Evolutionary conservation across 1,284 basidiomycete species (phyloP).

Genomic region (Pulchroboletus neoregius): DNA sequence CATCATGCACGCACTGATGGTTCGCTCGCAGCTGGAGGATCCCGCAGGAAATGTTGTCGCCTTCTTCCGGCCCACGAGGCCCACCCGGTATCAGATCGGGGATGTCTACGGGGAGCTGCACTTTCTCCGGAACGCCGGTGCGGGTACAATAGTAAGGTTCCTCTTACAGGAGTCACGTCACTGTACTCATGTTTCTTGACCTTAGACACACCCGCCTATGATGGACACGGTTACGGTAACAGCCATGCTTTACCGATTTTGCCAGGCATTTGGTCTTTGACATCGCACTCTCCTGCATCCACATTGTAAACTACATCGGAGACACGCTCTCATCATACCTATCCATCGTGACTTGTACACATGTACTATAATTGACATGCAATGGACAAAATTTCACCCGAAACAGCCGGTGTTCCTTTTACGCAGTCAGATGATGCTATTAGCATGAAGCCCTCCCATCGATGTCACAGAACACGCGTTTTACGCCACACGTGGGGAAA

Average conservation of each 20-base stretch:
- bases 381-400: constrained; percentile 28
- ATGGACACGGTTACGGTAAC: constrained; percentile 83
- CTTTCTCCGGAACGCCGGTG: constrained; percentile 70
- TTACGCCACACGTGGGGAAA: constrained; percentile 33
- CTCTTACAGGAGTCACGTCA: constrained; percentile 17
- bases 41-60: constrained; percentile 64
- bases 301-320: constrained; percentile 34
- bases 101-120: constrained; percentile 81
- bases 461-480: constrained; percentile 31
- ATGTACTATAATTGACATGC: constrained; percentile 34
- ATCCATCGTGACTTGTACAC: constrained; percentile 28
- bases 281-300: constrained; percentile 24
- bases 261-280: constrained; percentile 63
- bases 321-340: constrained; percentile 33
- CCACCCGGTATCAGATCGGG: constrained; percentile 74
- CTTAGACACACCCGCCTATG: constrained; percentile 76
- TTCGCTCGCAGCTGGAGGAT: constrained; percentile 59
- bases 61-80: constrained; percentile 69
- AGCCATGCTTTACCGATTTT: constrained; percentile 78
- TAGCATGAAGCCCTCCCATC: constrained; percentile 12
- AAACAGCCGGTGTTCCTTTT: constrained; percentile 20
- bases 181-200: constrained; percentile 22
- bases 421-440: constrained; percentile 23
- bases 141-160: constrained; percentile 66
- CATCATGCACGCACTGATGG: constrained; percentile 17